Evolutionary conservation across 139 green algal species (phyloP).

Genomic region (Microglena sp.): DNA sequence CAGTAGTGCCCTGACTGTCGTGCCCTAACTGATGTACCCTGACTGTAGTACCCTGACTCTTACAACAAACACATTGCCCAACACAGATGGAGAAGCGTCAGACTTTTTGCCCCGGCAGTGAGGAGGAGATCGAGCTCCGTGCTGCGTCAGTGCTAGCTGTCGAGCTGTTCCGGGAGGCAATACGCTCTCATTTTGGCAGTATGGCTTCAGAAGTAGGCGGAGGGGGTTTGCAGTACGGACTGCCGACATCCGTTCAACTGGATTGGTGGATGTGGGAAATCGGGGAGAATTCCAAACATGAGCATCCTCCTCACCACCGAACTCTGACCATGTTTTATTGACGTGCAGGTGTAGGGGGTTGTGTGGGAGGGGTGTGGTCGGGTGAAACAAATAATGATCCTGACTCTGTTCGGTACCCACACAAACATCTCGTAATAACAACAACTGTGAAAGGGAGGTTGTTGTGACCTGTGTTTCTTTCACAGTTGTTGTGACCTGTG

Average conservation of each 20-base stretch:
- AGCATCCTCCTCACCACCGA: conserved; percentile 57
- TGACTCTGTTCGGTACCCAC: no score
- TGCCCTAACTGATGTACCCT: no score
- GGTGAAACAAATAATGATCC: no score
- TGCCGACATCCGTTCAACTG: conserved; percentile 45
- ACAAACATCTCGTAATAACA: no score
- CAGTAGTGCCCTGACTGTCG: no score
- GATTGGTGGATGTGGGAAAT: conserved; percentile 82
- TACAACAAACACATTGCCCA: no score
- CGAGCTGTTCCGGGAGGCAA: conserved; percentile 34
- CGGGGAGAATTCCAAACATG: conserved; percentile 38
- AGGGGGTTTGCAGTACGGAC: neutral
- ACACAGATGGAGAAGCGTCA: conserved; percentile 30
- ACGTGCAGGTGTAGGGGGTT: no score
- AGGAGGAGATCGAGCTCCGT: conserved; percentile 69
- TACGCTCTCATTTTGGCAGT: conserved; percentile 10
- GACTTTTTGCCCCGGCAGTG: conserved; percentile 34
- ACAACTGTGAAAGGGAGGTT: no score
- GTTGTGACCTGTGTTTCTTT: no score
- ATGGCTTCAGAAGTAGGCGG: neutral
- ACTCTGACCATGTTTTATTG: conserved; percentile 72
- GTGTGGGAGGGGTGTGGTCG: no score
- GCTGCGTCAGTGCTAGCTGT: conserved; percentile 56
- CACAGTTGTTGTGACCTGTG: no score
- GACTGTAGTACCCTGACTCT: no score